Conservation (phyloP, 768 basidiomycete genomes). For the Paxillus ammoniavirescens region DNA sequence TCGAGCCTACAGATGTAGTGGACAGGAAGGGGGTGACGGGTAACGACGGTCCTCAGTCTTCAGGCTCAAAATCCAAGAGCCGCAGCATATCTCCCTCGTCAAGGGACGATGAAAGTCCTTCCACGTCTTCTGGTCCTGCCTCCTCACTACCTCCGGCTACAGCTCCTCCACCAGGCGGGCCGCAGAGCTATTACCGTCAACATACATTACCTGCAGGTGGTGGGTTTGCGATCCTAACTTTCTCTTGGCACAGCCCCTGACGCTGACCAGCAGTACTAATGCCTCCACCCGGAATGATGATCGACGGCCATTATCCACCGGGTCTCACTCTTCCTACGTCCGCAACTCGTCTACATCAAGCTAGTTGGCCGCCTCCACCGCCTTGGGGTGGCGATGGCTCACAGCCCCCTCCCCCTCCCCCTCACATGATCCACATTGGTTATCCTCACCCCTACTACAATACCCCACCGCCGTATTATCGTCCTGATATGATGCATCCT, state of each 20-base stretch:
- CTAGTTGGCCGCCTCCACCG: conserved; percentile 42
- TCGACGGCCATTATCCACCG: conserved; percentile 43
- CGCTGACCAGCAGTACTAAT: conserved; percentile 37
- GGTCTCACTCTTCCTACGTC: conserved; percentile 51
- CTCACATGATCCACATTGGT: conserved; percentile 32
- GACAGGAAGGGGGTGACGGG: conserved; percentile 18
- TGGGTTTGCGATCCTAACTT: conserved; percentile 15
- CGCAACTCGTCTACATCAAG: conserved; percentile 43
- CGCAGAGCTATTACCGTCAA: conserved; percentile 65
- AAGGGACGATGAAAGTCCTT: conserved; percentile 36
- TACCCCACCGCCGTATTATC: conserved; percentile 48
- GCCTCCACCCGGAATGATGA: conserved; percentile 39
- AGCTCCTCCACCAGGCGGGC: conserved; percentile 32
- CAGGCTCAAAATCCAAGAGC: conserved; percentile 47
- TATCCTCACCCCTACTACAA: conserved; percentile 38
- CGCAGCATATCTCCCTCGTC: conserved; percentile 46
- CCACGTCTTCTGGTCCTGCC: conserved; percentile 28
- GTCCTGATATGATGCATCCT: conserved; percentile 30
- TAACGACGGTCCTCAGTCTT: conserved; percentile 32
- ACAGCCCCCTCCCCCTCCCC: conserved; percentile 32
- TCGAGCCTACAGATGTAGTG: conserved; percentile 43
- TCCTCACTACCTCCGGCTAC: conserved; percentile 34
- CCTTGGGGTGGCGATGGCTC: conserved; percentile 35
- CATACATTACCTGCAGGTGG: conserved; percentile 53
- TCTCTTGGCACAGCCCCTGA: neutral